Conservation (phyloP, 441 rosid genomes). For the Mallotus repandus region DNA sequence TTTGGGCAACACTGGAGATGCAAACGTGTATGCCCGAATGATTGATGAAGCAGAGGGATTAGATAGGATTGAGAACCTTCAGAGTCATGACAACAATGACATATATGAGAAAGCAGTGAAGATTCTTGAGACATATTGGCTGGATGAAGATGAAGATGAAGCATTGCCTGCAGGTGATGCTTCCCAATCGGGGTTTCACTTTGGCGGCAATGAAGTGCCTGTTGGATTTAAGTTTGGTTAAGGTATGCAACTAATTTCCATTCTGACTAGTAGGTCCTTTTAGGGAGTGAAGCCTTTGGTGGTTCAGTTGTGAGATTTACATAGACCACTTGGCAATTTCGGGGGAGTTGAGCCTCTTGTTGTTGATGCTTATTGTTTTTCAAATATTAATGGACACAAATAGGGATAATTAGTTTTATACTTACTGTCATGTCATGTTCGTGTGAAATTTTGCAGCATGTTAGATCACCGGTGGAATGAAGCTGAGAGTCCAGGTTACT, state of each 20-base stretch:
- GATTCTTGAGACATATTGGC: slow-evolving; percentile 77
- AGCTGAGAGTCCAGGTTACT: slow-evolving; percentile 32
- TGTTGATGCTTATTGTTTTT: background rate
- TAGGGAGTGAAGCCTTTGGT: background rate
- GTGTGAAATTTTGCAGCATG: slow-evolving; percentile 29
- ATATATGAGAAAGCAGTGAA: slow-evolving; percentile 78
- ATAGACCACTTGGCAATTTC: background rate
- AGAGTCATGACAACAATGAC: slow-evolving; percentile 70
- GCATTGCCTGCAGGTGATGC: slow-evolving; percentile 50
- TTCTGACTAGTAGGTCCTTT: background rate
- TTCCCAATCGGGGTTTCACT: slow-evolving; percentile 53
- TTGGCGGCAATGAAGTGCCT: slow-evolving; percentile 49
- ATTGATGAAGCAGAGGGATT: slow-evolving; percentile 75
- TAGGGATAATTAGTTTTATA: background rate
- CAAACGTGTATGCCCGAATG: slow-evolving; percentile 61
- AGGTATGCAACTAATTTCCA: slow-evolving; percentile 26
- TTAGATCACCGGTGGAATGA: slow-evolving; percentile 30
- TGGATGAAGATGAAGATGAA: slow-evolving; percentile 65
- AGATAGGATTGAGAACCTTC: slow-evolving; percentile 73
- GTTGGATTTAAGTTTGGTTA: slow-evolving; percentile 77
- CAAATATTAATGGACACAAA: background rate
- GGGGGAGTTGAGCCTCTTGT: no score
- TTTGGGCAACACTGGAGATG: slow-evolving; percentile 47
- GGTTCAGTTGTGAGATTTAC: background rate
- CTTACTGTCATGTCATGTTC: background rate